Evolutionary conservation across 768 basidiomycete genomes (phyloP).

Genomic region (Mycena maculata): DNA sequence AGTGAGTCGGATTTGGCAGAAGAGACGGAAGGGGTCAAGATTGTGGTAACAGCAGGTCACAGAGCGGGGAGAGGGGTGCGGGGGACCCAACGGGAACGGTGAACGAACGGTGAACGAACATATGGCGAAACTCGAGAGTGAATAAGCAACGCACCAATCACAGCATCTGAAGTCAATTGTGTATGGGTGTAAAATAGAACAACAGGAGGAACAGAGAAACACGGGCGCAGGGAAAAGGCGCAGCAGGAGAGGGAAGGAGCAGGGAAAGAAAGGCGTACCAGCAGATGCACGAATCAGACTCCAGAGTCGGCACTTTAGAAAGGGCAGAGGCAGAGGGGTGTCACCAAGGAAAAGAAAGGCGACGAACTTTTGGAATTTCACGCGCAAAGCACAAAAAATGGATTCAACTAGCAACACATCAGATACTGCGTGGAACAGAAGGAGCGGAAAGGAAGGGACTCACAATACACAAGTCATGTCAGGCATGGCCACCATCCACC

Average conservation of each 20-base stretch:
- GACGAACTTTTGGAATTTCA: background rate
- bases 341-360: slow-evolving; percentile 4
- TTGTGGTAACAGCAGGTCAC: background rate
- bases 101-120: too few species aligned
- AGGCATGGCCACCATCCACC: slow-evolving; percentile 6
- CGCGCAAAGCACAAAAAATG: too few species aligned
- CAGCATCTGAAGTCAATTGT: slow-evolving; percentile 1
- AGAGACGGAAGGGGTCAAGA: background rate
- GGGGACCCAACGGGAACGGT: background rate
- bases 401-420: slow-evolving; percentile 12
- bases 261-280: too few species aligned
- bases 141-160: slow-evolving; percentile 12
- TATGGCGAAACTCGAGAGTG: slow-evolving; percentile 9
- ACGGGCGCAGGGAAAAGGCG: slow-evolving; percentile 6
- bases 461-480: background rate
- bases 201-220: slow-evolving; percentile 3
- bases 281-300: slow-evolving; percentile 19
- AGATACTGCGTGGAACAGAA: slow-evolving; percentile 23
- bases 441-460: slow-evolving; percentile 19
- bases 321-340: slow-evolving; percentile 11
- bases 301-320: slow-evolving; percentile 7
- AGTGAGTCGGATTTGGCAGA: too few species aligned
- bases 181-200: slow-evolving; percentile 7
- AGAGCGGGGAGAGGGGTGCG: background rate
- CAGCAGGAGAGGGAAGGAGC: slow-evolving; percentile 1